Evolutionary conservation across 1,139 yeast genomes (phyloP).

Genomic region (Pneumocystis canis): DNA sequence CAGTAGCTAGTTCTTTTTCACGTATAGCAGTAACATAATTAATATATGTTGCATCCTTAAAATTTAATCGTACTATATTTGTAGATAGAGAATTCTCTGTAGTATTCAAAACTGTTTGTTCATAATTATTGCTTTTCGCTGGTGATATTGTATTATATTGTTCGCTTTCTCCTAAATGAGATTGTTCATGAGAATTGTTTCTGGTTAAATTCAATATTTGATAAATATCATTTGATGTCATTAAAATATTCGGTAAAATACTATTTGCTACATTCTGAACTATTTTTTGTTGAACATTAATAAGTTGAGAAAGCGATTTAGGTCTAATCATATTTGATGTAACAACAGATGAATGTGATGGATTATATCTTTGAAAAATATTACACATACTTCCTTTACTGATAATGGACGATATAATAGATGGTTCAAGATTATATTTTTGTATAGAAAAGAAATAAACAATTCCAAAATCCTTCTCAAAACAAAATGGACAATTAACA

Average conservation of each 20-base stretch:
- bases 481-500: slow-evolving; percentile 88
- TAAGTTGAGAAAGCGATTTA: slow-evolving; percentile 69
- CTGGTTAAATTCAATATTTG: neutral
- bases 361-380: slow-evolving; percentile 25
- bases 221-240: neutral
- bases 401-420: neutral
- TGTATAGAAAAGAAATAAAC: slow-evolving; percentile 47
- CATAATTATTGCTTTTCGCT: neutral
- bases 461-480: slow-evolving; percentile 72
- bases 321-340: slow-evolving; percentile 76
- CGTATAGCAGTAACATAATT: neutral
- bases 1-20: neutral
- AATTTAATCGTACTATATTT: neutral
- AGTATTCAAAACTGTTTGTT: neutral
- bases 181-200: too few relatives aligned
- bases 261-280: neutral
- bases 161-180: neutral
- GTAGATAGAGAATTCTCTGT: neutral
- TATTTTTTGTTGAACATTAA: neutral
- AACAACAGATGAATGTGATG: slow-evolving; percentile 50
- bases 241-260: neutral
- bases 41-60: neutral
- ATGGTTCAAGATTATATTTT: neutral
- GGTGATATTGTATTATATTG: neutral
- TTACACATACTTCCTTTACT: neutral